Percentiles rank a stretch among this genome's conserved stretches.
Conservation (phyloP, 179 eudicot genomes). For the Pouteria campechiana region DNA sequence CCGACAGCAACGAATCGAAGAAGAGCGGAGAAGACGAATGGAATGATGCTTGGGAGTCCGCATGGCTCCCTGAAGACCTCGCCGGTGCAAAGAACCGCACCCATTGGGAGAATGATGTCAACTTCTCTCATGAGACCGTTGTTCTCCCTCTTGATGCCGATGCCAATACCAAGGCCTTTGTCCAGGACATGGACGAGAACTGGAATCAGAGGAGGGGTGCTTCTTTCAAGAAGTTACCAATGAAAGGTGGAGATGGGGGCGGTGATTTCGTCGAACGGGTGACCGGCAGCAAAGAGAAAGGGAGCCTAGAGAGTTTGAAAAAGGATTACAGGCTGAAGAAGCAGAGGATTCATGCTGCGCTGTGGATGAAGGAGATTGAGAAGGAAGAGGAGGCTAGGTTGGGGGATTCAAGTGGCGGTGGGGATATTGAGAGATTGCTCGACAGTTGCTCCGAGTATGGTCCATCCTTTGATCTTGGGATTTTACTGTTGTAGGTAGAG, state of each 20-base stretch:
- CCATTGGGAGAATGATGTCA: constrained; percentile 67
- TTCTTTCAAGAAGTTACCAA: neutral
- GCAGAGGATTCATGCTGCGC: constrained; percentile 77
- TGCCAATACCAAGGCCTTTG: constrained; percentile 69
- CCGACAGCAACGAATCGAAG: constrained; percentile 1
- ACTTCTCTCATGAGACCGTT: constrained; percentile 23
- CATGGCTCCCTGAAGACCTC: constrained; percentile 85
- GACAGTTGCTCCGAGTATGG: constrained; percentile 82
- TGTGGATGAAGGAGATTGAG: constrained; percentile 89
- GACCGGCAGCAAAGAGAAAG: constrained; percentile 10
- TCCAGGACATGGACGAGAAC: constrained; percentile 85
- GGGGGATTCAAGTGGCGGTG: constrained; percentile 25
- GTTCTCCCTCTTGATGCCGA: constrained; percentile 22
- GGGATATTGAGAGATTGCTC: constrained; percentile 69
- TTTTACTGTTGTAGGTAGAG: too few relatives aligned
- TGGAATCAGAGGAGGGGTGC: constrained; percentile 60
- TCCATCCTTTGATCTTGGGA: too few relatives aligned
- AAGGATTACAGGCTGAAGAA: constrained; percentile 81
- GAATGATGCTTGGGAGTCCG: constrained; percentile 90
- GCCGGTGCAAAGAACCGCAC: constrained; percentile 32
- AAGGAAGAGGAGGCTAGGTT: constrained; percentile 66
- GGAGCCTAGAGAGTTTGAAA: constrained; percentile 63
- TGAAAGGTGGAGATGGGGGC: constrained; percentile 2
- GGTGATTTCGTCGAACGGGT: too few relatives aligned
- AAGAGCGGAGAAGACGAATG: constrained; percentile 38